A percentile compares a stretch with the other conserved stretches of the same genome.
These are phyloP conservation scores for Malania oleifera DNA, from an alignment of 164 flowering plant species.

Conservation along the genomic window DNA sequence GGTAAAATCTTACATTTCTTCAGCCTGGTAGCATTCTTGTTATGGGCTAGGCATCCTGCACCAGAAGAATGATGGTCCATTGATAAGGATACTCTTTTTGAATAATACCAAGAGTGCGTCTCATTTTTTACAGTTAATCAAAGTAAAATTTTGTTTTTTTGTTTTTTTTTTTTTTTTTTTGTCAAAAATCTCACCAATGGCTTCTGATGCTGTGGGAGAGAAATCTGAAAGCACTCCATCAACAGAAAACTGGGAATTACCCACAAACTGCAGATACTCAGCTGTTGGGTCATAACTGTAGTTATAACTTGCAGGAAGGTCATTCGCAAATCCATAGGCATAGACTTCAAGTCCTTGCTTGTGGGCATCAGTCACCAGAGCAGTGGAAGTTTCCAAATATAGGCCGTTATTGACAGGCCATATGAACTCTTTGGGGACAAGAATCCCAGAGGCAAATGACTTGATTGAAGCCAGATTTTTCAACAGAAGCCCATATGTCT, in stretches of 20 bases:
- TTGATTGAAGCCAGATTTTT: conserved; percentile 48
- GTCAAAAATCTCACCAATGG: conserved; percentile 69
- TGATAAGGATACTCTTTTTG: too few species aligned
- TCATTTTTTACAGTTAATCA: too few species aligned
- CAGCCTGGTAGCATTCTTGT: conserved; percentile 27
- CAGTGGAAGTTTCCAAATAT: conserved; percentile 51
- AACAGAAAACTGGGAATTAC: conserved; percentile 62
- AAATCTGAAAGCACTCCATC: conserved; percentile 92
- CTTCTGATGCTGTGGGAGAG: conserved; percentile 75
- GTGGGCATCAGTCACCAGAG: conserved; percentile 78
- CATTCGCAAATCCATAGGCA: conserved; percentile 82
- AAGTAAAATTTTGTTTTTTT: too few species aligned
- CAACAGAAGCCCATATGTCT: conserved; percentile 43
- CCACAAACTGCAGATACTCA: conserved; percentile 76
- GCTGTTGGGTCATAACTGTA: conserved; percentile 72
- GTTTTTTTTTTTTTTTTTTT: too few species aligned
- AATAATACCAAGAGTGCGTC: too few species aligned
- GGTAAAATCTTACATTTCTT: conserved; percentile 32
- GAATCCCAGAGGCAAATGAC: conserved; percentile 69
- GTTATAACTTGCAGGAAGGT: conserved; percentile 52
- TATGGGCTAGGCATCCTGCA: conserved; percentile 72
- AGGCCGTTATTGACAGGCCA: conserved; percentile 48
- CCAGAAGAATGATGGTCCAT: too few species aligned
- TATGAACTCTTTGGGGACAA: conserved; percentile 75
- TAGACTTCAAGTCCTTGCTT: conserved; percentile 68